Evolutionary conservation across 1,139 yeast genomes (phyloP).

Genomic region (Scheffersomyces parashehatae): DNA sequence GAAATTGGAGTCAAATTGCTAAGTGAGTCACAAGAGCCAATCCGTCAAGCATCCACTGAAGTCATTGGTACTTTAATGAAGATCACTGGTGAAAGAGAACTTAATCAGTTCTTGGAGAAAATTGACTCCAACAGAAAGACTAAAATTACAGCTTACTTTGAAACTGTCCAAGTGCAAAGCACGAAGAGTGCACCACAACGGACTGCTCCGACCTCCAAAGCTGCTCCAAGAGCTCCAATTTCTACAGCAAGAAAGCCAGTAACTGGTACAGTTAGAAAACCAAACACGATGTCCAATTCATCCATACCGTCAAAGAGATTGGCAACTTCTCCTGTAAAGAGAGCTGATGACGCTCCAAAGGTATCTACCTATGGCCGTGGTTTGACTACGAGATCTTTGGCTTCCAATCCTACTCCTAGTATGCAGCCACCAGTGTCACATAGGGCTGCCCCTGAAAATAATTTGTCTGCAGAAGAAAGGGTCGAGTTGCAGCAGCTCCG

Average conservation of each 20-base stretch:
- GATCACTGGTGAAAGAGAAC: constrained; percentile 71
- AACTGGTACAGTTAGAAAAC: constrained; percentile 1
- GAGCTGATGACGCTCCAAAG: constrained; percentile 30
- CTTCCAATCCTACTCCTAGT: constrained; percentile 17
- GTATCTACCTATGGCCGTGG: constrained; percentile 35
- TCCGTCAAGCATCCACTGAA: constrained; percentile 77
- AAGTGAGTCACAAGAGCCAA: constrained; percentile 82
- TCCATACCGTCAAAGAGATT: constrained; percentile 63
- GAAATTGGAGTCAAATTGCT: constrained; percentile 59
- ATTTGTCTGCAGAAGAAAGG: constrained; percentile 25
- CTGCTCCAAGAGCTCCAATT: not conserved
- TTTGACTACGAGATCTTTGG: constrained; percentile 39
- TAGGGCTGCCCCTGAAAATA: constrained; percentile 3
- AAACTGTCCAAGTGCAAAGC: constrained; percentile 56
- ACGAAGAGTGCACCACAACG: constrained; percentile 1
- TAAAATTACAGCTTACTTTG: constrained; percentile 64
- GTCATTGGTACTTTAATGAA: constrained; percentile 82
- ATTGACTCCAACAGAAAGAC: constrained; percentile 73
- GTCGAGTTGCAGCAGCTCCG: constrained; percentile 55
- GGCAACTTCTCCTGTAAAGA: constrained; percentile 66
- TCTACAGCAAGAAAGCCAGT: not conserved
- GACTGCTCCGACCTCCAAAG: not conserved
- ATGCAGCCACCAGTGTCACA: constrained; percentile 14
- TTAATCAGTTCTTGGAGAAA: constrained; percentile 59
- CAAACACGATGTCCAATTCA: constrained; percentile 11